phyloP scores from a whole-genome alignment of 495 filamentous ascomycete genomes.

The Podospora comata region DNA sequence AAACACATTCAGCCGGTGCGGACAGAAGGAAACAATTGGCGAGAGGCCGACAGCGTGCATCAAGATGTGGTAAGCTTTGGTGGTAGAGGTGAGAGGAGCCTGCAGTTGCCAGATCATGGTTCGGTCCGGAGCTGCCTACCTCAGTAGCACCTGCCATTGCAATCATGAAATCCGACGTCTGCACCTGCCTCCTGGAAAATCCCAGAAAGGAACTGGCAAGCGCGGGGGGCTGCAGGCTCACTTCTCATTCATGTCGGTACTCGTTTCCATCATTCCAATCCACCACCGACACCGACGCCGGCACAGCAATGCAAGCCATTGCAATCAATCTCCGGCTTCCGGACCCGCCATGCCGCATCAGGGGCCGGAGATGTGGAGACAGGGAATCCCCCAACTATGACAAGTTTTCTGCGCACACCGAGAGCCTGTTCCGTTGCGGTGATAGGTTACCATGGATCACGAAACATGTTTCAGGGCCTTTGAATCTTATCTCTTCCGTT shows the following conservation, averaged over 20 bases:
- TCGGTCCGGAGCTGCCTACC: background rate
- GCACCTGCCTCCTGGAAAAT: background rate
- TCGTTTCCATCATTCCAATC: background rate
- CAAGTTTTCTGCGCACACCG: constrained; percentile 3
- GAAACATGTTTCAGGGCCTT: constrained; percentile 23
- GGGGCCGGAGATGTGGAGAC: background rate
- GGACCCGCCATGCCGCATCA: background rate
- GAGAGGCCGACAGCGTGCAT: constrained; percentile 1
- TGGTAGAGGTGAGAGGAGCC: background rate
- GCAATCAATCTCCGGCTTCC: background rate
- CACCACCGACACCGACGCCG: background rate
- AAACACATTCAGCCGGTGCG: background rate
- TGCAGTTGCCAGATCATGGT: constrained; percentile 1
- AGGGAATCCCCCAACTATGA: background rate
- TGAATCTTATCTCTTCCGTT: constrained; percentile 1
- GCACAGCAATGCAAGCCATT: background rate
- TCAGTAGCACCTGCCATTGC: background rate
- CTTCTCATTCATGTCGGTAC: background rate
- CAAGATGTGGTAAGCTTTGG: background rate
- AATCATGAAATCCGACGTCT: background rate
- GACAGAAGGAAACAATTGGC: constrained; percentile 4
- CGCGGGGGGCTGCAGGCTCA: background rate
- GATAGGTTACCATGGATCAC: constrained; percentile 9
- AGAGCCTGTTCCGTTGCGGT: background rate
- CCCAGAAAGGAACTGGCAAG: background rate